Evolutionary conservation across 768 basidiomycete genomes (phyloP).

Genomic region (Sporobolomyces pararoseus): DNA sequence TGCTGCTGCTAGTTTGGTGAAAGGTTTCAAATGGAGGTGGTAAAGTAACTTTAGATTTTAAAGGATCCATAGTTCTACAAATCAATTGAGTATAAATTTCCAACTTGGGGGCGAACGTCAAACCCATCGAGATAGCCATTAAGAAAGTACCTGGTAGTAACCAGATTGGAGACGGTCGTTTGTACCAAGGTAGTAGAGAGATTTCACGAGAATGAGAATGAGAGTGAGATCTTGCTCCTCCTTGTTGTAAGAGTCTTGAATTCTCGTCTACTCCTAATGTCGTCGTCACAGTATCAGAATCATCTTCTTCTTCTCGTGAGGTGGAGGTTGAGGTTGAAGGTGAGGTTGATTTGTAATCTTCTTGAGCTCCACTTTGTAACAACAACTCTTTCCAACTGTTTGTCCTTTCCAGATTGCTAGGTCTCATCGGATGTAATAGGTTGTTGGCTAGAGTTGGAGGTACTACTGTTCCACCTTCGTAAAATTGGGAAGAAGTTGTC

Average conservation of each 20-base stretch:
- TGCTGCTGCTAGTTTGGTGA: no score
- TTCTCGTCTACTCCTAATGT: no score
- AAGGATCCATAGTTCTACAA: constrained; percentile 17
- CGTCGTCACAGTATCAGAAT: no score
- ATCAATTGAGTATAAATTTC: constrained; percentile 25
- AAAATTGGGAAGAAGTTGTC: background rate
- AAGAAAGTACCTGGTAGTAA: constrained; percentile 23
- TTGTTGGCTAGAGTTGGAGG: background rate
- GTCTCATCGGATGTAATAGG: constrained; percentile 10
- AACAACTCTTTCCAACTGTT: constrained; percentile 7
- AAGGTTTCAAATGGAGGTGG: background rate
- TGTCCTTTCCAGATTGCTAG: background rate
- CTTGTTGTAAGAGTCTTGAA: no score
- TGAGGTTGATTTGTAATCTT: no score
- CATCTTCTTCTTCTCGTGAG: no score
- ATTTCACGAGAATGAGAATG: constrained; percentile 11
- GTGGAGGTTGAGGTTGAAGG: no score
- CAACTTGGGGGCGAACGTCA: constrained; percentile 22
- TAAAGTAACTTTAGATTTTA: background rate
- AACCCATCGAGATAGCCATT: constrained; percentile 34
- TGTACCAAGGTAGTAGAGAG: constrained; percentile 18
- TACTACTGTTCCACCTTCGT: background rate
- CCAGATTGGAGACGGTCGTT: constrained; percentile 23
- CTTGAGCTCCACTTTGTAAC: background rate
- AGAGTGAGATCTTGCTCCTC: no score